Conservation (phyloP, 805 yeast species). For the Sungouiozyma ichnusensis region DNA sequence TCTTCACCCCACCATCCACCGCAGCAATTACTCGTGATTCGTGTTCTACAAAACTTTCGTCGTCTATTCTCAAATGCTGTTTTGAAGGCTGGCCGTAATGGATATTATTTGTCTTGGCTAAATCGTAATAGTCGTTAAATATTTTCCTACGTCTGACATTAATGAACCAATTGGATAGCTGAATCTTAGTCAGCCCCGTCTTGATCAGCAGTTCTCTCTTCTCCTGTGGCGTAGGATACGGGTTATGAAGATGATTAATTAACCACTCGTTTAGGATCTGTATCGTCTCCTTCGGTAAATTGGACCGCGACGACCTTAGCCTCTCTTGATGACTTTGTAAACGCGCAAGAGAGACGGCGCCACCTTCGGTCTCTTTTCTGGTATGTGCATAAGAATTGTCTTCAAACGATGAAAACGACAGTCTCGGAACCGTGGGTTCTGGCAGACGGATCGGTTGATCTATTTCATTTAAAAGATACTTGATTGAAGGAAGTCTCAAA, state of each 20-base stretch:
- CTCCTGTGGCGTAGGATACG: slow-evolving; percentile 76
- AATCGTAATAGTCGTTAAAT: slow-evolving; percentile 25
- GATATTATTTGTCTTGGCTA: slow-evolving; percentile 3
- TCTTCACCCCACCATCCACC: slow-evolving; percentile 8
- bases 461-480: slow-evolving; percentile 1
- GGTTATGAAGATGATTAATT: slow-evolving; percentile 61
- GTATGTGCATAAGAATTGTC: background rate
- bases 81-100: background rate
- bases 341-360: background rate
- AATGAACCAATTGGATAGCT: slow-evolving; percentile 78
- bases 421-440: background rate
- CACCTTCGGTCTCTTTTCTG: background rate
- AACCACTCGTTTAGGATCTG: slow-evolving; percentile 66
- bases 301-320: slow-evolving; percentile 40
- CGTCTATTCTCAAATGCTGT: background rate
- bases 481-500: slow-evolving; percentile 3
- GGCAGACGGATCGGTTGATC: background rate
- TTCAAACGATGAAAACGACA: background rate
- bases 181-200: slow-evolving; percentile 74
- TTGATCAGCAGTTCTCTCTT: slow-evolving; percentile 56
- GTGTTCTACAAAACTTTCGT: background rate
- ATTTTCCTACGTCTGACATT: slow-evolving; percentile 74
- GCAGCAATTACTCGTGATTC: background rate
- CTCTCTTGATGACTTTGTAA: slow-evolving; percentile 1
- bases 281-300: slow-evolving; percentile 71